A percentile compares a stretch with the other conserved stretches of the same genome.
Evolutionary conservation across 2,329 filamentous ascomycete species (phyloP).

Genomic region (Alternaria alternata): DNA sequence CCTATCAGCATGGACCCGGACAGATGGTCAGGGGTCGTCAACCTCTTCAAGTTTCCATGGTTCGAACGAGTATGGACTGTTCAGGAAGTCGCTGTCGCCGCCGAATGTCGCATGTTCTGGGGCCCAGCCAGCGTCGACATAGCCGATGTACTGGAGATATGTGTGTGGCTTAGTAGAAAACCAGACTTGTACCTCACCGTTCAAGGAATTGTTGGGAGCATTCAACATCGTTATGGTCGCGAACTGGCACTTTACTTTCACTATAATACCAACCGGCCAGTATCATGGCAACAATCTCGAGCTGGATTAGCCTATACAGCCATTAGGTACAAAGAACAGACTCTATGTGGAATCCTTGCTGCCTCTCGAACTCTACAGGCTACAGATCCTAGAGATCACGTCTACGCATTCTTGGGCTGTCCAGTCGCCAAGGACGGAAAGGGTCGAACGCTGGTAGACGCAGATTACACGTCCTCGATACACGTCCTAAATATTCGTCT

Average conservation of each 20-base stretch:
- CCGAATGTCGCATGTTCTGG: neutral
- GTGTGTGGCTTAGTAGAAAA: neutral
- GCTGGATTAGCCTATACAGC: rapidly evolving
- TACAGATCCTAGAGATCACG: neutral
- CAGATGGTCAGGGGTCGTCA: neutral
- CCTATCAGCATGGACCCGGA: rapidly evolving
- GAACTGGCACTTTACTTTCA: rapidly evolving
- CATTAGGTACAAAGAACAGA: neutral
- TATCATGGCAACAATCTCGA: neutral
- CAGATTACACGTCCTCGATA: neutral
- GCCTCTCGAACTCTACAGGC: rapidly evolving
- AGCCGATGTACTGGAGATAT: neutral
- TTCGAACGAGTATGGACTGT: neutral
- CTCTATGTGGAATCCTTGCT: rapidly evolving
- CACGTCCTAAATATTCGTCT: neutral
- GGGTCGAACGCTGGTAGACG: neutral
- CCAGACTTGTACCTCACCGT: rapidly evolving
- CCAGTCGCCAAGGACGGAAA: rapidly evolving
- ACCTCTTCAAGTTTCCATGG: rapidly evolving
- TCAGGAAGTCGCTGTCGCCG: neutral
- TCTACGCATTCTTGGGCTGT: neutral
- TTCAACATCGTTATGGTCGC: rapidly evolving
- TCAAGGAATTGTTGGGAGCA: neutral
- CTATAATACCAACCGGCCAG: rapidly evolving
- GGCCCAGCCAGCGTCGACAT: neutral